Base-by-base conservation (phyloP, 177 flowering plant species). In the Vitis hybrid region DNA sequence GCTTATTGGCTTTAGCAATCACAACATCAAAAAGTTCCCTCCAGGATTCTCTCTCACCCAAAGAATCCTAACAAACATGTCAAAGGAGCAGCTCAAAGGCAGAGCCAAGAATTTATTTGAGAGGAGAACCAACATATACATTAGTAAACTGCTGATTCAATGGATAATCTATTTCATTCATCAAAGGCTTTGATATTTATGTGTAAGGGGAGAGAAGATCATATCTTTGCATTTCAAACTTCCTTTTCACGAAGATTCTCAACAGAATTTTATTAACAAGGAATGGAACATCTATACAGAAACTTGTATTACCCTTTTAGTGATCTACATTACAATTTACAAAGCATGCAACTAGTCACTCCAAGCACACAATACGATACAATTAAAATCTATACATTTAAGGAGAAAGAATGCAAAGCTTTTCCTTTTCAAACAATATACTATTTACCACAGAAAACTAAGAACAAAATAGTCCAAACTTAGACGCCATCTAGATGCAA, bases 1-100 rank as follows among this genome's bases (percentile, higher is more conserved):
- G 99, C 82, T 94, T 94, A 78, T 91, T 94, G 51, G 99, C 97
- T 81, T 89, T 84, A 59, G 98, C 99, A 78, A 94, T 94, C 68
- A 94, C 92, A 63, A 94, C 99, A 82, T 94, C 99, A 81, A 94
- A 94, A 66, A 93, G 95, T 22, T 94, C 96, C 80, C 93, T 86
- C 99, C 99, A 94, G 48, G 93, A 91, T 58, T 87, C 94, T 57
- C 72, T 74, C 62, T 60, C 66, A 65, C 85, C 89, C 70, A 75
- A 22, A 33, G 86, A 83, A 70, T 87, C 97, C 98, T 94, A 75
- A 69, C 73, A 26, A 77, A 73, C 29, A 82, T 61, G 69, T 66
- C 58, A 72, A 70, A 77, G n/a, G 70, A 55, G 18, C 53, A 67
- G 45, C 59, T 52, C 22, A 67, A 63, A 63, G n/a, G 16, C 5